Percentiles rank a stretch among this genome's conserved stretches.
Evolutionary conservation across 306 rosid species (phyloP).

Genomic region (Phaseolus lunatus): DNA sequence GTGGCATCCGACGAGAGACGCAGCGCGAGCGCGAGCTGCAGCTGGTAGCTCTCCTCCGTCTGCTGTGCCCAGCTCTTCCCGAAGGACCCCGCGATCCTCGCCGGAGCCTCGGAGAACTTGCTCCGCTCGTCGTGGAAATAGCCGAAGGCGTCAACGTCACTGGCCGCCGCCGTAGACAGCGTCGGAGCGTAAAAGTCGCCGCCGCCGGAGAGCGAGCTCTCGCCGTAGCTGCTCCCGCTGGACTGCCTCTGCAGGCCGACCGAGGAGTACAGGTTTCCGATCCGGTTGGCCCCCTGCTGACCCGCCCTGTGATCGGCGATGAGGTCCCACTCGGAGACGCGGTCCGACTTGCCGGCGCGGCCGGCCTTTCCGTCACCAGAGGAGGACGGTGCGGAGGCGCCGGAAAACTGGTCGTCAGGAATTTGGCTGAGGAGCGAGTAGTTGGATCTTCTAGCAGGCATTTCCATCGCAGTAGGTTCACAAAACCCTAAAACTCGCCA

Average conservation of each 20-base stretch:
- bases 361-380: slow-evolving; percentile 72
- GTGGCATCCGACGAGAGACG: slow-evolving; percentile 88
- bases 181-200: slow-evolving; percentile 88
- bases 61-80: slow-evolving; percentile 99
- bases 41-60: slow-evolving; percentile 97
- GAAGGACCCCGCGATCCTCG: slow-evolving; percentile 57
- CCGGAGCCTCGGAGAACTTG: slow-evolving; percentile 54
- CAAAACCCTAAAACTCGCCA: slow-evolving; percentile 76
- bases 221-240: slow-evolving; percentile 96
- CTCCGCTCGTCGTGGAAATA: slow-evolving; percentile 64
- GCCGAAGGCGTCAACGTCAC: slow-evolving; percentile 74
- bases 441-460: slow-evolving; percentile 88
- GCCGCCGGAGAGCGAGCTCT: slow-evolving; percentile 92
- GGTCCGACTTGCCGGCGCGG: slow-evolving; percentile 57
- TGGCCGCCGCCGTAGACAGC: slow-evolving; percentile 63
- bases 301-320: slow-evolving; percentile 65
- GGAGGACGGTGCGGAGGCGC: slow-evolving; percentile 53
- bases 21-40: slow-evolving; percentile 89
- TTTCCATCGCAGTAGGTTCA: slow-evolving; percentile 64
- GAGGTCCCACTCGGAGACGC: slow-evolving; percentile 79
- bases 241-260: slow-evolving; percentile 94
- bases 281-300: slow-evolving; percentile 72
- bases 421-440: slow-evolving; percentile 79
- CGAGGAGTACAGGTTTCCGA: slow-evolving; percentile 69
- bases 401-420: slow-evolving; percentile 74